Percentiles rank a stretch among this genome's conserved stretches.
Conservation (phyloP, 306 rosid genomes). For the Inga laurina region DNA sequence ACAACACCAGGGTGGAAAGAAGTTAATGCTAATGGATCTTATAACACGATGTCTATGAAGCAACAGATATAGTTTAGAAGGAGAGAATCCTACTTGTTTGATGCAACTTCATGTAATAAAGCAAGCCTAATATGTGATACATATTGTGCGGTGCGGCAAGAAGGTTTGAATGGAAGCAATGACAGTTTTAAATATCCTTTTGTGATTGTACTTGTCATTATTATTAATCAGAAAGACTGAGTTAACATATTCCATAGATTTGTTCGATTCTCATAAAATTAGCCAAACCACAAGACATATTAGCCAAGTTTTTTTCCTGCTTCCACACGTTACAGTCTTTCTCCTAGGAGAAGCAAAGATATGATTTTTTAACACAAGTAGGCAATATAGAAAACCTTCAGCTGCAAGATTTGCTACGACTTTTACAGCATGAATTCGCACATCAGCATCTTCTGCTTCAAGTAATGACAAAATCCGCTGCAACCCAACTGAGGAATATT, state of each 20-base stretch:
- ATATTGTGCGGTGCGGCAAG: neutral
- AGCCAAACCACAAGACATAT: conserved; percentile 2
- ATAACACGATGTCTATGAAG: conserved; percentile 22
- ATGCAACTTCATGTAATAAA: conserved; percentile 24
- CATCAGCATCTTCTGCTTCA: conserved; percentile 95
- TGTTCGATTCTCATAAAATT: conserved; percentile 13
- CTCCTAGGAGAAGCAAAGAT: neutral
- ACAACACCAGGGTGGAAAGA: conserved; percentile 30
- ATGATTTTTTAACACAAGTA: conserved; percentile 20
- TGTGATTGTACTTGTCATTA: neutral
- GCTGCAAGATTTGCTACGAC: conserved; percentile 99
- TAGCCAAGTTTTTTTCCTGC: no score
- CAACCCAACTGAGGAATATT: conserved; percentile 78
- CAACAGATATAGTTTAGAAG: conserved; percentile 21
- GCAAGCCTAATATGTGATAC: conserved; percentile 23
- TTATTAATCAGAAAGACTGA: conserved; percentile 23
- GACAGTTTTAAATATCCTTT: neutral
- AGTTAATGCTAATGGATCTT: conserved; percentile 28
- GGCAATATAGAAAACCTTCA: conserved; percentile 67
- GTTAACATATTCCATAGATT: conserved; percentile 10
- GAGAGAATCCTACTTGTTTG: conserved; percentile 19
- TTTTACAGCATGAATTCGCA: conserved; percentile 95
- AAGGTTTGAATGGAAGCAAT: conserved; percentile 16
- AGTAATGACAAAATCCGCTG: conserved; percentile 96
- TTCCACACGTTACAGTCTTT: neutral